A percentile compares a stretch with the other conserved stretches of the same genome.
Conservation (phyloP, 345 rosid genomes). For the Populus euphratica region DNA sequence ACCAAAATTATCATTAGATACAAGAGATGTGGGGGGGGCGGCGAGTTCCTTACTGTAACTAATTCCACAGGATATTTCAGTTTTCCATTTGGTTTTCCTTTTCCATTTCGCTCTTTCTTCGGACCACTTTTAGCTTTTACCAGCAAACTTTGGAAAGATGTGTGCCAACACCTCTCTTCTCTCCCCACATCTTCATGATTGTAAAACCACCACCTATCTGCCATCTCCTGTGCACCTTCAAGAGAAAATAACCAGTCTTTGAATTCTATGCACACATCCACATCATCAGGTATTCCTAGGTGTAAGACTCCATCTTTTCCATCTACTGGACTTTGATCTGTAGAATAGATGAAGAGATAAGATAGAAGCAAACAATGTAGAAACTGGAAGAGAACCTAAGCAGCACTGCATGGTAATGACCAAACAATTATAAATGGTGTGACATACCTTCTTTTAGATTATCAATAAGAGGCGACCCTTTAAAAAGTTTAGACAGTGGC, state of each 20-base stretch:
- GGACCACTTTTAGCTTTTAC: constrained; percentile 45
- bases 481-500: constrained; percentile 80
- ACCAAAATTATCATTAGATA: not conserved
- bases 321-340: constrained; percentile 49
- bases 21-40: not conserved
- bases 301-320: constrained; percentile 48
- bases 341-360: constrained; percentile 18
- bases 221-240: constrained; percentile 74
- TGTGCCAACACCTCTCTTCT: constrained; percentile 92
- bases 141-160: constrained; percentile 58
- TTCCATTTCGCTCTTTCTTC: constrained; percentile 35
- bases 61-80: constrained; percentile 67
- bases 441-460: constrained; percentile 44
- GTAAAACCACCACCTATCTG: constrained; percentile 53
- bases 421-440: not conserved
- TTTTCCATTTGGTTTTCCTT: constrained; percentile 34
- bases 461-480: constrained; percentile 52
- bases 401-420: not conserved
- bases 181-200: constrained; percentile 44
- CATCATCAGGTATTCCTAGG: constrained; percentile 77
- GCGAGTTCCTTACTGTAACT: constrained; percentile 49
- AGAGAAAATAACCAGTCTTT: constrained; percentile 96
- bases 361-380: constrained; percentile 11
- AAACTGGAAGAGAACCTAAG: not conserved
- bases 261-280: constrained; percentile 71